These are phyloP conservation scores for Seiridium unicorne DNA, from an alignment of 2,329 filamentous ascomycete species.

Conservation along the genomic window DNA sequence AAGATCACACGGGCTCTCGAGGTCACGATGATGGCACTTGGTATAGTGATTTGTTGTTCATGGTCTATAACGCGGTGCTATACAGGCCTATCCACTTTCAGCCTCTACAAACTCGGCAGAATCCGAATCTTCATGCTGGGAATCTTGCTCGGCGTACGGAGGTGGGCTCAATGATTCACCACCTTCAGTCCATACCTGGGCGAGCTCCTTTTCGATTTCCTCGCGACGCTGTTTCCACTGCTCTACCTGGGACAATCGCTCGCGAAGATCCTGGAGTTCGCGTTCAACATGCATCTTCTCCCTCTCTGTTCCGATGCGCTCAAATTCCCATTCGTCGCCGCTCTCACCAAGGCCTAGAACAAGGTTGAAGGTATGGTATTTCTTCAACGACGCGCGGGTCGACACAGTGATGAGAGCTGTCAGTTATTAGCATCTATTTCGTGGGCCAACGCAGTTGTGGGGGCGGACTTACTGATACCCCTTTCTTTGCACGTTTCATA, in stretches of 20 bases:
- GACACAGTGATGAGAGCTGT: constrained; percentile 90
- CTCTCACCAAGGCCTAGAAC: constrained; percentile 77
- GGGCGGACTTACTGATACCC: constrained; percentile 72
- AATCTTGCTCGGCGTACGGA: constrained; percentile 33
- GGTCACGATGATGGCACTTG: background rate
- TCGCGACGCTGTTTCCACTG: constrained; percentile 75
- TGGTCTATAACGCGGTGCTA: background rate
- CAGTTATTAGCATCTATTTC: constrained; percentile 13
- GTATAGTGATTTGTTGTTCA: background rate
- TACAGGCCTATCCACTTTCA: constrained; percentile 4
- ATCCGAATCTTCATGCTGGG: background rate
- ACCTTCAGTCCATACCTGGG: constrained; percentile 57
- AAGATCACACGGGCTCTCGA: too few species aligned
- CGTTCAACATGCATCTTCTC: constrained; percentile 94
- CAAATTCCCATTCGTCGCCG: constrained; percentile 88
- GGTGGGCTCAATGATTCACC: constrained; percentile 46
- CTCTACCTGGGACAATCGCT: constrained; percentile 77
- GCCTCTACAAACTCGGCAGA: constrained; percentile 11
- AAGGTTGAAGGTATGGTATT: constrained; percentile 92
- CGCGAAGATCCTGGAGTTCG: constrained; percentile 81
- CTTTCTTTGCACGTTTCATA: constrained; percentile 92
- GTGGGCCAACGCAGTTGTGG: background rate
- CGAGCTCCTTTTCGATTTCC: constrained; percentile 82
- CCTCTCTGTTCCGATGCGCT: constrained; percentile 87
- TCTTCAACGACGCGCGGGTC: constrained; percentile 89